Conservation (phyloP, 2,329 filamentous ascomycete genomes). For the Venturia oleaginea region DNA sequence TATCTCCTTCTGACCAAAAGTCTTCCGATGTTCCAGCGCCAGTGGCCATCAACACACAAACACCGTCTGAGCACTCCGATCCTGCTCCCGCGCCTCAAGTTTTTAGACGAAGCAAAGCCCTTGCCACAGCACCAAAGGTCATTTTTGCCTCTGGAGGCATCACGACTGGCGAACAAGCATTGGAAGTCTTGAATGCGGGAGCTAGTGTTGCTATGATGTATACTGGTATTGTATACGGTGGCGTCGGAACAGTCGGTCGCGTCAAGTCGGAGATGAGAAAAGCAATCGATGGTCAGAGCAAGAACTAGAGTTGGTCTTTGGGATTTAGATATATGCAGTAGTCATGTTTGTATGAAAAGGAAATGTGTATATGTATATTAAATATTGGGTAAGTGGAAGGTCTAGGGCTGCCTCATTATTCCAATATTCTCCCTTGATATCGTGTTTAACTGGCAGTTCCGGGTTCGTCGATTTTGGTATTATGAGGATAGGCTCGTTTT, state of each 20-base stretch:
- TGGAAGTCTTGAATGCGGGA: conserved; percentile 74
- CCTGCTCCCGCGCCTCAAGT: neutral
- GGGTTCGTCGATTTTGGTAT: too few relatives aligned
- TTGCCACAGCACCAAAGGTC: conserved; percentile 50
- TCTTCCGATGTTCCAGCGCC: neutral
- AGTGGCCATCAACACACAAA: conserved; percentile 4
- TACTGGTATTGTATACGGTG: conserved; percentile 61
- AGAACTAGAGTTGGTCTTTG: neutral
- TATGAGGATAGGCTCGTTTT: too few relatives aligned
- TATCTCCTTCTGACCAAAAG: neutral
- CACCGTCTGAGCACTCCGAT: neutral
- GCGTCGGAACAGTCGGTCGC: conserved; percentile 49
- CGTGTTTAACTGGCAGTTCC: too few relatives aligned
- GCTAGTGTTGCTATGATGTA: conserved; percentile 90
- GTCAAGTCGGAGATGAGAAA: conserved; percentile 40
- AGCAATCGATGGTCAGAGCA: conserved; percentile 1
- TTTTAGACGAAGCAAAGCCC: conserved; percentile 4
- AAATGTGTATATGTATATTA: neutral
- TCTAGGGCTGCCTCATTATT: too few relatives aligned
- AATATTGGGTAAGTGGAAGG: neutral
- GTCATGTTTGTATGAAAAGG: neutral
- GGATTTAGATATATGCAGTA: neutral
- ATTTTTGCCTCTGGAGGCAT: conserved; percentile 94
- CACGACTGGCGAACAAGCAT: conserved; percentile 75
- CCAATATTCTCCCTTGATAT: too few relatives aligned